Base-by-base conservation (phyloP, 2,329 filamentous ascomycete species). In the Aureobasidium musti region DNA sequence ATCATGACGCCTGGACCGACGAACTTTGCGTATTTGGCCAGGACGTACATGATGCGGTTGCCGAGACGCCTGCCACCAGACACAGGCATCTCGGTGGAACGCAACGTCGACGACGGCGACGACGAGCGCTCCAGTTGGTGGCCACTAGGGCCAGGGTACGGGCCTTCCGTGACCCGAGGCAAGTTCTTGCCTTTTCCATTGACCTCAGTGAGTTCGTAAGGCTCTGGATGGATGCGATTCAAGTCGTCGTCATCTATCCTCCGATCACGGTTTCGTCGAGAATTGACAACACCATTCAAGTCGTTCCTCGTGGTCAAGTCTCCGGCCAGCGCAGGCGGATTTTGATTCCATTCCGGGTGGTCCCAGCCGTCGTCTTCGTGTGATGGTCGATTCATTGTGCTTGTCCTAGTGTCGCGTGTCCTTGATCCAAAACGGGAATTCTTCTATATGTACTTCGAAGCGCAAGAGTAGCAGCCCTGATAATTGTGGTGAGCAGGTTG, bases 1-100 rank as follows among this genome's bases (percentile, higher is more conserved):
- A 82, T 77, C 77, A 91, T 86, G 73, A 90, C 89, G 1, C 88
- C 88, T 11, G 88, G 88, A 0, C 88, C 88, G 57, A 90, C 77
- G 75, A 90, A 88, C 69, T 79, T 81, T 50, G 79, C 74, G 72
- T 85, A 85, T 45, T 83, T 86, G 69, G 78, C 60, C 50, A 84
- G 61, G 37, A 69, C 57, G 52, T 53, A 26, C 33, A 41, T 52
- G 63, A 60, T 43, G 45, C 49, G 64, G 39, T 37, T 43, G 59
- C 53, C 21, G 63, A 60, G 41, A 47, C 13, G 47, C 59, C 54
- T 57, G 54, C 39, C 19, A 61, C 35, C 19, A 45, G 54, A 28
- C 30, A 26, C 59, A 41, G 65, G 65, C 52, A 57, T 54, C 33
- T 53, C 57, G 47, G 64, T 43, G 41, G 67, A 67, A 21, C 59